These are phyloP conservation scores for Chaetomium cochliodes DNA, from an alignment of 495 filamentous ascomycete genomes.

Conservation along the genomic window DNA sequence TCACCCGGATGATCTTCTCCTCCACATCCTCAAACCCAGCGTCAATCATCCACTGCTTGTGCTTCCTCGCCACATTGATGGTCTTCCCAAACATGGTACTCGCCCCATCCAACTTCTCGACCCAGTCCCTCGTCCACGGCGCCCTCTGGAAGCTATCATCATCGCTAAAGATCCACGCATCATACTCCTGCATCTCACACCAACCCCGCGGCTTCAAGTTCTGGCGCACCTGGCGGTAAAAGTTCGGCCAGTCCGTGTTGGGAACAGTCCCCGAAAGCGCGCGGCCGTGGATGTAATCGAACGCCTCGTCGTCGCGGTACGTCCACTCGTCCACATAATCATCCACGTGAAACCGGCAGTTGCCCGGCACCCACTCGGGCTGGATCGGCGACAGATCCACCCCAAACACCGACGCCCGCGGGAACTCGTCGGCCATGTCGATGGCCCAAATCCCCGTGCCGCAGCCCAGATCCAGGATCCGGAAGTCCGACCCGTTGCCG, in stretches of 20 bases:
- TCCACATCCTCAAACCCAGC: slow-evolving; percentile 46
- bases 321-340: slow-evolving; percentile 59
- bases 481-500: slow-evolving; percentile 21
- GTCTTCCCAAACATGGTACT: slow-evolving; percentile 49
- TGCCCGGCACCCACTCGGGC: slow-evolving; percentile 47
- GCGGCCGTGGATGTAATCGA: slow-evolving; percentile 66
- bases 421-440: slow-evolving; percentile 43
- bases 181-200: slow-evolving; percentile 57
- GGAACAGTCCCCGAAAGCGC: slow-evolving; percentile 55
- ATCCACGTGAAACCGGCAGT: slow-evolving; percentile 57
- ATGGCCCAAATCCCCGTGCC: slow-evolving; percentile 65
- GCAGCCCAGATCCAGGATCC: slow-evolving; percentile 59
- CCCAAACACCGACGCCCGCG: slow-evolving; percentile 40
- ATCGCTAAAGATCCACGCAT: slow-evolving; percentile 48
- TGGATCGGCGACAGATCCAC: slow-evolving; percentile 46
- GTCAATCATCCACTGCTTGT: slow-evolving; percentile 38
- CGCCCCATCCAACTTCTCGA: slow-evolving; percentile 44
- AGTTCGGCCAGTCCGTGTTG: slow-evolving; percentile 49
- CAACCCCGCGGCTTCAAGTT: slow-evolving; percentile 59
- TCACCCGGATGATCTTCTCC: slow-evolving; percentile 32
- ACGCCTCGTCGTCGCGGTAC: slow-evolving; percentile 45
- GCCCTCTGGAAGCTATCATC: slow-evolving; percentile 50
- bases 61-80: slow-evolving; percentile 45
- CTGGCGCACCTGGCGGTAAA: slow-evolving; percentile 51
- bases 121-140: slow-evolving; percentile 47